Base-by-base conservation (phyloP, 176 grass and related monocot genomes). In the Carex pumila region DNA sequence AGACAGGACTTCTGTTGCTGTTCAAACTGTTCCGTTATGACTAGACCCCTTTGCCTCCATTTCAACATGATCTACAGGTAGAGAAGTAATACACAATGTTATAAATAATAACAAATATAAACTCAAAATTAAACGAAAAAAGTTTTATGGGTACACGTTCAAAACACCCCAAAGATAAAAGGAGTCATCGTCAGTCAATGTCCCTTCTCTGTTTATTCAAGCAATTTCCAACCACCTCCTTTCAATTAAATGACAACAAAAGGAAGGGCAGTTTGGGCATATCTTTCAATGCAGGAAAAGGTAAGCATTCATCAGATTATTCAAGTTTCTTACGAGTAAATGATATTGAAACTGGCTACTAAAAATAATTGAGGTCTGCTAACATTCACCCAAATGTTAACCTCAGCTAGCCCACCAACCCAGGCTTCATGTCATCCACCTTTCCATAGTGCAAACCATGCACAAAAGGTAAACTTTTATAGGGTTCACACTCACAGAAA, bases 41-140 rank as follows among this genome's bases (percentile, higher is more conserved):
- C 1, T 68, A 8, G 79, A 81, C 61, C 55, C 81, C 12, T 69
- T 83, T 67, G 53, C 31, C 81, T 83, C 81, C 22, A 32, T 83
- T 83, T 69, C 81, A 83, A 52, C 45, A 83, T 50, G 21, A 83
- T 56, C 81, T 83, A 55, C 36, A 83, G 22, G 66, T 29, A 77
- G 6, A 77, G 3, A 66, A 5, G 21, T 0, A 57, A 56, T 11
- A 75, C 47, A 17, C 11, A 50, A 32, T 77, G 22, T 77, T 56
- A 77, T 21, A 77, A 29, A 54, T 54, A 3, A 55, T 30, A 77
- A 71, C 45, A 74, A 32, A 77, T 17, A 15, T 32, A 31, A 55
- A 22, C 19, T 14, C 41, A 31, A 77, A 56, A 77, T 56, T 14
- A 75, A 75, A 76, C 15, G 14, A 4, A 53, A 77, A 17, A 30